Percentiles rank a stretch among this genome's conserved stretches.
Conservation (phyloP, 495 filamentous ascomycete species). For the Penicillium mononematosum region DNA sequence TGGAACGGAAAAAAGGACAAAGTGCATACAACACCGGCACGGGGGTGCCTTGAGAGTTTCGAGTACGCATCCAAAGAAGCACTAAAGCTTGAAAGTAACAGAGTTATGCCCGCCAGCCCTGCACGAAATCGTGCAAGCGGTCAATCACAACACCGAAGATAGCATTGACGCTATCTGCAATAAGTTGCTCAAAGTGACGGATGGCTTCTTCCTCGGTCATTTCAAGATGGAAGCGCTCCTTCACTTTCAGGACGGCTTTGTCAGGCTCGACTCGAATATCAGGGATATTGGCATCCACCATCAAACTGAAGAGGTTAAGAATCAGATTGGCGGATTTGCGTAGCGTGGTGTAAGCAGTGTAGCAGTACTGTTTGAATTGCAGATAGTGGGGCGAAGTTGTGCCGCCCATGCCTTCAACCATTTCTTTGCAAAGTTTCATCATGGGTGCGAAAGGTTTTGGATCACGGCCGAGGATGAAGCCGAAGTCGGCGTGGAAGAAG, state of each 20-base stretch:
- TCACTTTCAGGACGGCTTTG: constrained; percentile 89
- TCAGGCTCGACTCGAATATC: constrained; percentile 91
- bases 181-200: constrained; percentile 77
- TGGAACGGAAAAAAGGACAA: not conserved
- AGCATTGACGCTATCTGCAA: constrained; percentile 83
- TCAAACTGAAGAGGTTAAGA: constrained; percentile 93
- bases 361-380: constrained; percentile 91
- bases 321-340: constrained; percentile 88
- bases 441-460: constrained; percentile 95
- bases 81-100: not conserved
- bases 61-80: not conserved
- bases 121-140: constrained; percentile 87
- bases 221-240: constrained; percentile 89
- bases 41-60: not conserved
- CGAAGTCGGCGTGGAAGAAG: constrained; percentile 98
- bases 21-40: not conserved
- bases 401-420: constrained; percentile 98
- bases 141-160: constrained; percentile 94
- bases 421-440: constrained; percentile 96
- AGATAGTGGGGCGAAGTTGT: constrained; percentile 72
- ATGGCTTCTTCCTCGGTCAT: constrained; percentile 93
- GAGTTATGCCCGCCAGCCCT: constrained; percentile 73
- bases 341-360: constrained; percentile 88
- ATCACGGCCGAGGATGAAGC: constrained; percentile 95
- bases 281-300: constrained; percentile 96